phyloP scores from a whole-genome alignment of 495 filamentous ascomycete species.

The Articulospora tetracladia region DNA sequence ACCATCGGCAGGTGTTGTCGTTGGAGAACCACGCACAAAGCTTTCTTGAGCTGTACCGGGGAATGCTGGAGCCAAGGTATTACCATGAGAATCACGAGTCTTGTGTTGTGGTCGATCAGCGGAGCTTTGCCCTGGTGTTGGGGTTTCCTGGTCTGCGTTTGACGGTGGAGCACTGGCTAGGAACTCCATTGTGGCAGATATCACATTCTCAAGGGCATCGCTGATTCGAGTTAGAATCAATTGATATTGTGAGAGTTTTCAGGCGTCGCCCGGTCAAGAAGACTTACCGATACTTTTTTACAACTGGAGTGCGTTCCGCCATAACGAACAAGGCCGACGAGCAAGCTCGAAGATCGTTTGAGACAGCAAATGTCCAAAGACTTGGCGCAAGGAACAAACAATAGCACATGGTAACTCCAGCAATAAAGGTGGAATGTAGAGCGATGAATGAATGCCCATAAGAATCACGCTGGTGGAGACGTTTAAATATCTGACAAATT shows the following conservation, averaged over 20 bases:
- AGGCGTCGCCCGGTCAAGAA: neutral
- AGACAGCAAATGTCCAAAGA: slow-evolving; percentile 49
- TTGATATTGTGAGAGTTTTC: neutral
- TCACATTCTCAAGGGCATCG: slow-evolving; percentile 49
- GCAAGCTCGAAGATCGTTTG: slow-evolving; percentile 52
- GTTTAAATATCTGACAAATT: slow-evolving; percentile 52
- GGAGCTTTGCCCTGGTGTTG: neutral
- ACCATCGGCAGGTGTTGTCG: neutral
- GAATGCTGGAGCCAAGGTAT: slow-evolving; percentile 13
- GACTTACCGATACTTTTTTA: slow-evolving; percentile 43
- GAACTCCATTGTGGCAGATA: slow-evolving; percentile 52
- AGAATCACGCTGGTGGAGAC: slow-evolving; percentile 45
- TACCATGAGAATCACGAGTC: neutral
- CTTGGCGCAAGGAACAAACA: slow-evolving; percentile 30
- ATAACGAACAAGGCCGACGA: slow-evolving; percentile 51
- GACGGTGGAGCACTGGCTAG: slow-evolving; percentile 20
- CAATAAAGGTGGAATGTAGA: slow-evolving; percentile 53
- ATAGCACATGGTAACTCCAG: slow-evolving; percentile 45
- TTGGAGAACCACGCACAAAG: slow-evolving; percentile 14
- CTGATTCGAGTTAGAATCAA: neutral
- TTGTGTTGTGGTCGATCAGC: neutral
- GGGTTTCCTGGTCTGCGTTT: neutral
- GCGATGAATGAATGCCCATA: slow-evolving; percentile 54
- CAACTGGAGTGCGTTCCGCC: slow-evolving; percentile 48
- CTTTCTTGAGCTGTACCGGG: slow-evolving; percentile 16